Evolutionary conservation across 805 yeast genomes (phyloP).

Genomic region (Saccharomyces kudriavzevii): DNA sequence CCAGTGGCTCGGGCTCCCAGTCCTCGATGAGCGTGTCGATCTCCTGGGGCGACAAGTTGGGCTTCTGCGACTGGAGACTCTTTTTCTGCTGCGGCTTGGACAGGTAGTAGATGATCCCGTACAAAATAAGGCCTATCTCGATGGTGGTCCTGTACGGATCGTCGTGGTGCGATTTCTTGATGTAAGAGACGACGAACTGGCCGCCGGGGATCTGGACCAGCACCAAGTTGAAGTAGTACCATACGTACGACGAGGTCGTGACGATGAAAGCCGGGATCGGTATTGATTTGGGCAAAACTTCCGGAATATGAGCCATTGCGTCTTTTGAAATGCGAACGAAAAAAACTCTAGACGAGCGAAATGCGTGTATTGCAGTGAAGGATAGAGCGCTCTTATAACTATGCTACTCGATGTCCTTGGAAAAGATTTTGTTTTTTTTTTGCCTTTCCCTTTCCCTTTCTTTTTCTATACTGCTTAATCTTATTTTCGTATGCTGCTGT

Average conservation of each 20-base stretch:
- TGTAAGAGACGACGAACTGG: slow-evolving; percentile 48
- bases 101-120: slow-evolving; percentile 76
- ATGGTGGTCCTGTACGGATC: slow-evolving; percentile 87
- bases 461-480: background rate
- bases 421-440: background rate
- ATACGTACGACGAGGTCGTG: slow-evolving; percentile 17
- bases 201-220: slow-evolving; percentile 25
- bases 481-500: background rate
- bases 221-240: slow-evolving; percentile 16
- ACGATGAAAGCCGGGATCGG: slow-evolving; percentile 25
- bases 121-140: slow-evolving; percentile 66
- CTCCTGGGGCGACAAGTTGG: slow-evolving; percentile 49
- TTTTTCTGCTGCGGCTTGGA: slow-evolving; percentile 62
- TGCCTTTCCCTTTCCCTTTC: background rate
- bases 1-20: slow-evolving; percentile 88
- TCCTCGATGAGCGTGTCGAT: slow-evolving; percentile 77
- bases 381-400: background rate
- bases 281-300: slow-evolving; percentile 22
- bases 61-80: slow-evolving; percentile 66
- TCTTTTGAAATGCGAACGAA: background rate
- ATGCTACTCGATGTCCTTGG: background rate
- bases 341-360: background rate
- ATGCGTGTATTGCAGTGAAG: background rate
- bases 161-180: slow-evolving; percentile 78
- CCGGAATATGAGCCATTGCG: slow-evolving; percentile 17